Evolutionary conservation across 2,329 filamentous ascomycete species (phyloP).

Genomic region (Xylariales sp.): DNA sequence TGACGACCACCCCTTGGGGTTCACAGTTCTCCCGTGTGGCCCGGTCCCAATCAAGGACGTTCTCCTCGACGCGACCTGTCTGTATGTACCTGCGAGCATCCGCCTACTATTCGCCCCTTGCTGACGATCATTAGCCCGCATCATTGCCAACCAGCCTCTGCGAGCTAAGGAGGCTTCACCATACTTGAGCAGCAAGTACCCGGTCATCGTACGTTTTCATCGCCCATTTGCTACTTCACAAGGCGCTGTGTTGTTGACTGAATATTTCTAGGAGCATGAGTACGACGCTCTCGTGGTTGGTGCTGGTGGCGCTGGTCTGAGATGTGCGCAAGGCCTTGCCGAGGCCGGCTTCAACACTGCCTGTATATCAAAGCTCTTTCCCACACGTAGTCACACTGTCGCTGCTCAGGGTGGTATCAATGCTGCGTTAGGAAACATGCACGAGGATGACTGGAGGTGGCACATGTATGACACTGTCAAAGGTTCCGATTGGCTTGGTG

Average conservation of each 20-base stretch:
- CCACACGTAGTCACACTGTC: constrained; percentile 80
- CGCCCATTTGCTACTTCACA: constrained; percentile 1
- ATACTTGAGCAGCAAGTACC: constrained; percentile 85
- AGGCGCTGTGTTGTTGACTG: constrained; percentile 17
- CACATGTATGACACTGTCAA: constrained; percentile 99
- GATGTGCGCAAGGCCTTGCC: constrained; percentile 79
- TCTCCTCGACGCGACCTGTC: constrained; percentile 81
- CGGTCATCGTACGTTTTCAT: constrained; percentile 71
- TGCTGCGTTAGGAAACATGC: constrained; percentile 89
- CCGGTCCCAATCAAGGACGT: constrained; percentile 66
- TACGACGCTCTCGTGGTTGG: constrained; percentile 96
- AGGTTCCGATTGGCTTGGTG: constrained; percentile 94
- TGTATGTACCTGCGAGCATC: constrained; percentile 51
- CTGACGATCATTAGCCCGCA: constrained; percentile 55
- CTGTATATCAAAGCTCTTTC: constrained; percentile 84
- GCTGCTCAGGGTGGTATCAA: constrained; percentile 83
- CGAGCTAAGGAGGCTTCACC: constrained; percentile 91
- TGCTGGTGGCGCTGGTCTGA: constrained; percentile 75
- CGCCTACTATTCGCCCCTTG: not conserved
- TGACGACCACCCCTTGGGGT: constrained; percentile 16
- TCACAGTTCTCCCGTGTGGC: constrained; percentile 58
- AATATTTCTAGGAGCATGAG: constrained; percentile 72
- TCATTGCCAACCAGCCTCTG: constrained; percentile 80
- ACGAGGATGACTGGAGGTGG: constrained; percentile 98
- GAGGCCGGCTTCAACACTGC: constrained; percentile 88